A percentile compares a stretch with the other conserved stretches of the same genome.
Evolutionary conservation across 305 asterid species (phyloP).

Genomic region (Plantago lanceolata): DNA sequence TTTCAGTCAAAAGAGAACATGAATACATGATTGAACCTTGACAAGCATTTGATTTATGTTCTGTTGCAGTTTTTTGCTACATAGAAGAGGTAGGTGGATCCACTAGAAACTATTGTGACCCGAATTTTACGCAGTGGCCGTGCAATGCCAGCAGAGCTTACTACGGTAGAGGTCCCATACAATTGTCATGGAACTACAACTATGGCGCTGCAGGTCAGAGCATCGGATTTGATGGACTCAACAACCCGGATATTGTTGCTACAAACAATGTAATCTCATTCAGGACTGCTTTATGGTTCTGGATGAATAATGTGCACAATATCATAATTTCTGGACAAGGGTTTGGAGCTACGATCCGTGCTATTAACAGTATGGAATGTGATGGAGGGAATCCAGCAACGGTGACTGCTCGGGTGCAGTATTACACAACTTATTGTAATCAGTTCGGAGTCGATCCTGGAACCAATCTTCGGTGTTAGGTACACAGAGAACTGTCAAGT

Average conservation of each 20-base stretch:
- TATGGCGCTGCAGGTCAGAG: too few species aligned
- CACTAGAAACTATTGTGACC: constrained; percentile 33
- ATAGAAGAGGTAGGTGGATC: constrained; percentile 32
- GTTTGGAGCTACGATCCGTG: constrained; percentile 23
- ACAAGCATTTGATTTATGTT: too few species aligned
- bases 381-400: not conserved
- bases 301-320: constrained; percentile 37
- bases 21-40: too few species aligned
- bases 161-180: constrained; percentile 40
- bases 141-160: constrained; percentile 26
- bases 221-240: constrained; percentile 26
- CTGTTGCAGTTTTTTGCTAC: constrained; percentile 28
- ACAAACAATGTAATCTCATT: constrained; percentile 28
- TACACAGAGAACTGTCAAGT: not conserved
- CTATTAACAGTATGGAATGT: constrained; percentile 15
- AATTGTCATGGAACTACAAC: constrained; percentile 5
- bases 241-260: constrained; percentile 39
- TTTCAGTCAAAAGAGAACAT: too few species aligned
- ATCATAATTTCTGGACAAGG: constrained; percentile 21
- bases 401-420: not conserved
- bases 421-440: not conserved
- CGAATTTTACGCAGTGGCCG: constrained; percentile 29
- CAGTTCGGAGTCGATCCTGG: constrained; percentile 22
- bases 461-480: constrained; percentile 8
- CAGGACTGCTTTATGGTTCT: constrained; percentile 37